Conservation (phyloP, 495 filamentous ascomycete genomes). For the Penicillium atrosanguineum region DNA sequence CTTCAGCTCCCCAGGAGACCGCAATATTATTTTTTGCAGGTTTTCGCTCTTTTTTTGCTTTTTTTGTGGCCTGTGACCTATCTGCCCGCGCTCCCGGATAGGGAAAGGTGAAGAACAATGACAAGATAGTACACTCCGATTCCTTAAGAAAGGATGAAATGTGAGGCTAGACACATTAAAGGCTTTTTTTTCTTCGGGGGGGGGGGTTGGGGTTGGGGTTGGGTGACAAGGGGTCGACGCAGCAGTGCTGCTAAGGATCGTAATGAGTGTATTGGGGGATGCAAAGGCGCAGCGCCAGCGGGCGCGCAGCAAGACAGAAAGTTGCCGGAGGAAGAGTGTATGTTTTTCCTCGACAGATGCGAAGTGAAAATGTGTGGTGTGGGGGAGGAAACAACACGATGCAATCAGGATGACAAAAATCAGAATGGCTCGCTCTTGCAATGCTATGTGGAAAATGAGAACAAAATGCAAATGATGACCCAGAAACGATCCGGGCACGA, state of each 20-base stretch:
- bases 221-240: constrained; percentile 5
- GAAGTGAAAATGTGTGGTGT: constrained; percentile 16
- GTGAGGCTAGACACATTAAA: constrained; percentile 38
- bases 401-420: constrained; percentile 20
- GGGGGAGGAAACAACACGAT: constrained; percentile 8
- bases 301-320: constrained; percentile 27
- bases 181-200: constrained; percentile 20
- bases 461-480: constrained; percentile 41
- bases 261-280: constrained; percentile 18
- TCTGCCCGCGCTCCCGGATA: not conserved
- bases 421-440: constrained; percentile 49
- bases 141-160: constrained; percentile 5
- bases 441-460: constrained; percentile 45
- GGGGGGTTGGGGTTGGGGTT: constrained; percentile 4
- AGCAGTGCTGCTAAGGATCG: constrained; percentile 27
- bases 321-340: constrained; percentile 4
- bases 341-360: constrained; percentile 13
- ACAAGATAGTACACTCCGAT: constrained; percentile 1
- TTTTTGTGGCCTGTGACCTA: constrained; percentile 28
- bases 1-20: constrained; percentile 21
- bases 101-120: not conserved
- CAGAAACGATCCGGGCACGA: constrained; percentile 29
- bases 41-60: constrained; percentile 35
- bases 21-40: constrained; percentile 25
- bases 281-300: constrained; percentile 30